A percentile compares a stretch with the other conserved stretches of the same genome.
phyloP scores from a whole-genome alignment of 1,284 basidiomycete genomes.

The Fomes fomentarius region DNA sequence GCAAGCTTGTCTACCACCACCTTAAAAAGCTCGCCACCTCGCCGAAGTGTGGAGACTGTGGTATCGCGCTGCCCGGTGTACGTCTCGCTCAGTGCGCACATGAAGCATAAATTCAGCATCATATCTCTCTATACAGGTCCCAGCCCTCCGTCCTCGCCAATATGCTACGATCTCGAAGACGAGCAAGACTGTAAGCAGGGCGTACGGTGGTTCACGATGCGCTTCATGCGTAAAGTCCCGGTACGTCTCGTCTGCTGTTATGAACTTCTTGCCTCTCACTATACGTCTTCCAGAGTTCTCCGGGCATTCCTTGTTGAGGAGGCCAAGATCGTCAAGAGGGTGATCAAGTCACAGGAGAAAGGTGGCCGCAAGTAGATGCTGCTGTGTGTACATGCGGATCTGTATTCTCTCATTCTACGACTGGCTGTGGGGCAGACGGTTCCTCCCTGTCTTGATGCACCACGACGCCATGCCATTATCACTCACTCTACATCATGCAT shows the following conservation, averaged over 20 bases:
- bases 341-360: conserved; percentile 89
- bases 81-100: conserved; percentile 36
- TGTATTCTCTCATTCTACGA: conserved; percentile 25
- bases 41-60: conserved; percentile 99
- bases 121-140: conserved; percentile 60
- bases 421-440: conserved; percentile 18
- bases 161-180: conserved; percentile 95
- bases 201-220: conserved; percentile 96
- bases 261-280: background rate
- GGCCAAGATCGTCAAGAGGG: conserved; percentile 99
- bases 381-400: conserved; percentile 14
- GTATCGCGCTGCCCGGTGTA: conserved; percentile 89
- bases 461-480: conserved; percentile 31
- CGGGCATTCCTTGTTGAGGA: conserved; percentile 99
- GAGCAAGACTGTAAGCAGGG: conserved; percentile 90
- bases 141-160: conserved; percentile 90
- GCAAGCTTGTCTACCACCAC: conserved; percentile 91
- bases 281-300: conserved; percentile 72
- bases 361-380: conserved; percentile 36
- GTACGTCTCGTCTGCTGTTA: conserved; percentile 47
- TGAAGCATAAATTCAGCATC: background rate
- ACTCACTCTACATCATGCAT: conserved; percentile 33
- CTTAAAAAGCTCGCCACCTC: conserved; percentile 84
- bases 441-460: conserved; percentile 20
- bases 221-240: conserved; percentile 91